Evolutionary conservation across 1,139 yeast species (phyloP).

Genomic region (Nakaseomyces nivariensis): DNA sequence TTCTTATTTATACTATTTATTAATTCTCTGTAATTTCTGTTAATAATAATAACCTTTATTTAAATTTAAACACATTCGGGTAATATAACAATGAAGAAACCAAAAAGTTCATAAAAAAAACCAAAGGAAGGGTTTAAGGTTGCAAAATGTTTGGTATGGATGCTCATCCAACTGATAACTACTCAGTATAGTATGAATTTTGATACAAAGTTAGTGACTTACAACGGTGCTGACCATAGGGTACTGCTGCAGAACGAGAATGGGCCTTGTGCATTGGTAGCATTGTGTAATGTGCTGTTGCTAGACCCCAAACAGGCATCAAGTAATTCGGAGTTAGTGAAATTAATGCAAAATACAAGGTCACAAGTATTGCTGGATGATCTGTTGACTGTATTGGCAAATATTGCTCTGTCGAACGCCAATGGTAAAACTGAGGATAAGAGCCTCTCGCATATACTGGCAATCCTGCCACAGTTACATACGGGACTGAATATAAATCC

Average conservation of each 20-base stretch:
- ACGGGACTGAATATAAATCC: slow-evolving; percentile 73
- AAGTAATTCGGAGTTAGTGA: slow-evolving; percentile 19
- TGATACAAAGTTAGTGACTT: slow-evolving; percentile 23
- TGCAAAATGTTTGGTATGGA: too few relatives aligned
- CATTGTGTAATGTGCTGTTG: slow-evolving; percentile 57
- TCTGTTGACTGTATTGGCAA: slow-evolving; percentile 39
- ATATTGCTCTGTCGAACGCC: slow-evolving; percentile 31
- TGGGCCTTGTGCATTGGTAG: slow-evolving; percentile 85
- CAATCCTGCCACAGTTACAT: slow-evolving; percentile 53
- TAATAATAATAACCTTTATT: too few relatives aligned
- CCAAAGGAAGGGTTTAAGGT: too few relatives aligned
- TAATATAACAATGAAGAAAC: too few relatives aligned
- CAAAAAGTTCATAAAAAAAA: too few relatives aligned
- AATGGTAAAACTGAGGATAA: slow-evolving; percentile 13
- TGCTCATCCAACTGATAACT: too few relatives aligned
- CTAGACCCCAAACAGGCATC: slow-evolving; percentile 32
- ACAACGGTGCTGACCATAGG: slow-evolving; percentile 31
- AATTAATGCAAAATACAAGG: slow-evolving; percentile 21
- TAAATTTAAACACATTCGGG: too few relatives aligned
- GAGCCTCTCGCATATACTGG: slow-evolving; percentile 26
- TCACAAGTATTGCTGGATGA: slow-evolving; percentile 27
- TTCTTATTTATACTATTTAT: too few relatives aligned
- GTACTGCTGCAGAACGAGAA: slow-evolving; percentile 67
- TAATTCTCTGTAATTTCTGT: too few relatives aligned
- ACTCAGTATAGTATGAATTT: slow-evolving; percentile 8